Conservation (phyloP, 345 rosid species). For the Erodium maritimum region DNA sequence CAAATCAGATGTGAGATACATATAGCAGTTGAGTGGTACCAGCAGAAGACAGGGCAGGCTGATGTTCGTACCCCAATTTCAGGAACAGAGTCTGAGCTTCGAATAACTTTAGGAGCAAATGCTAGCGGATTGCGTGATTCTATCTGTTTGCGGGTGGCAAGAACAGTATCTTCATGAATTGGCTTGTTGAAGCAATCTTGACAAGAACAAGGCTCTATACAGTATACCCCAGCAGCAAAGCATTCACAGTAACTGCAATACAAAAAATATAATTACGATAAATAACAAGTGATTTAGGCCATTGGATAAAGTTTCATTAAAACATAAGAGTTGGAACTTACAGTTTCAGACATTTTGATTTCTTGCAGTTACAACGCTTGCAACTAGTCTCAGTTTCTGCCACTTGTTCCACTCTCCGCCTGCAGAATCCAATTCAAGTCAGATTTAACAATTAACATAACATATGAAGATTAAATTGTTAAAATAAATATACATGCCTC, state of each 20-base stretch:
- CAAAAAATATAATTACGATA: background rate
- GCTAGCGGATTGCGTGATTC: constrained; percentile 97
- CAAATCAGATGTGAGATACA: constrained; percentile 7
- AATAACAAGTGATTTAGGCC: background rate
- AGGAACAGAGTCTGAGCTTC: constrained; percentile 39
- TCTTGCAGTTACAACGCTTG: constrained; percentile 94
- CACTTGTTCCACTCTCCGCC: constrained; percentile 47
- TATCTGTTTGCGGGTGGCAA: constrained; percentile 90
- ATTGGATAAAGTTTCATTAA: background rate
- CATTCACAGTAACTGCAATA: constrained; percentile 89
- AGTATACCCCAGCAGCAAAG: constrained; percentile 95
- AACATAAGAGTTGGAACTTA: constrained; percentile 32
- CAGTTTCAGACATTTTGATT: constrained; percentile 96
- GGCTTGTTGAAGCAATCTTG: constrained; percentile 94
- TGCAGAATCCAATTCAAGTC: constrained; percentile 18
- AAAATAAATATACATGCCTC: constrained; percentile 29
- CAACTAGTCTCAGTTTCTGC: constrained; percentile 57
- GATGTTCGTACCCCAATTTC: constrained; percentile 46
- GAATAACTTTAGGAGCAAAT: constrained; percentile 95
- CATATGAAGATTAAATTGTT: background rate
- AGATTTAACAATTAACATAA: background rate
- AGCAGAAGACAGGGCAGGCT: constrained; percentile 1
- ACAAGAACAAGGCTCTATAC: constrained; percentile 90
- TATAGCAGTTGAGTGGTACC: constrained; percentile 2
- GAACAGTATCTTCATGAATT: constrained; percentile 80